Evolutionary conservation across 179 eudicot genomes (phyloP), one percentile per base, ranked within the genome.

Genomic region (Silene coronaria): DNA sequence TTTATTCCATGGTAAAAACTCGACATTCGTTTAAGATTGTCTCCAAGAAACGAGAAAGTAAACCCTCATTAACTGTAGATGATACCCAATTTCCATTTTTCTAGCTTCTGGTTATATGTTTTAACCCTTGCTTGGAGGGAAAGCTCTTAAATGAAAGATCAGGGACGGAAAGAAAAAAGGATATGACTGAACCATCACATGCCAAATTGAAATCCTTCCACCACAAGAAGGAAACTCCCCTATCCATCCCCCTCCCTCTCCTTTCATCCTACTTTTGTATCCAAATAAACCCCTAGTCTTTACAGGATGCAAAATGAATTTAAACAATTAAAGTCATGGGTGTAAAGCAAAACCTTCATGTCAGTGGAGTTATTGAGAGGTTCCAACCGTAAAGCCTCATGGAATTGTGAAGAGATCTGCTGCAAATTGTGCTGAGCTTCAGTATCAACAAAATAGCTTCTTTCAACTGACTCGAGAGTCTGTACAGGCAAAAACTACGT

Each of bases 331-430:
- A 14, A 70, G 38, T 46, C 74, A 58, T 12, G 46, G 30, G 38
- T 32, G 10, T 55, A 55, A 22, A 36, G 70, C 78, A 62, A 30
- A 59, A 92, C 99, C 99, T 90, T 84, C 14, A 81, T 73, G 78
- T 81, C 94, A 70, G 75, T 79, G 64, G 74, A 82, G 61, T 83
- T 87, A 80, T 84, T 78, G 42, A 80, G 78, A 76, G 90, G 76
- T n/a, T 86, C 86, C 86, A 96, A 61, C 67, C 85, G 87, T 73
- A 93, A 77, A 71, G 94, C 89, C 75, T 84, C 88, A 58, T 80
- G 96, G 76, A 96, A 94, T 74, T 91, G 99, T 73, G 95, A 87
- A 77, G 98, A 87, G 30, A 91, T 82, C 67, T 89, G 92, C 48
- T 89, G 93, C 88, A 90, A 83, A 83, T 73, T 88, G 79, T 86